Base-by-base conservation (phyloP, 371 early-diverging fungal genomes). In the Syncephalis fuscata region DNA sequence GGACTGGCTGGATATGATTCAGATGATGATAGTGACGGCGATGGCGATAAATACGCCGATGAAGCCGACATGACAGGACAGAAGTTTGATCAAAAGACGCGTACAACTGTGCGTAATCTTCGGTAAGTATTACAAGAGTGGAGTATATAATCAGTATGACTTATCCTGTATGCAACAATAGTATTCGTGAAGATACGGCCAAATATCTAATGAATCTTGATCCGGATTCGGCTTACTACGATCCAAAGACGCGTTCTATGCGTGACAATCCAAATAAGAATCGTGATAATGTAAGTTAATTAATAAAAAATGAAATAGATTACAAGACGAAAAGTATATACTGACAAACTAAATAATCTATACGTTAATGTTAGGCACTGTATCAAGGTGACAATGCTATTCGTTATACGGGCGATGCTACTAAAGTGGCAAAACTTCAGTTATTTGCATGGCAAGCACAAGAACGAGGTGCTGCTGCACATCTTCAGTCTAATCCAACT, bases 231-330 rank as follows among this genome's bases (percentile, higher is more conserved):
- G 97, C 94, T 0, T 82, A 90, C 68, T 98, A 98, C 60, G 95
- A 98, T 66, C 98, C 98, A 25, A 98, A 98, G 63, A 89, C 97
- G 7, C 79, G 97, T 39, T 90, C 95, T 2, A 96, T 96, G 98
- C 82, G 93, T 58, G 96, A 92, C 43, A 92, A 93, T 64, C 95
- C 95, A 16, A 62, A 77, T 44, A 69, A 71, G 46, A 82, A 78
- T 21, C 66, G 78, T 16, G 68, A 66, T 24, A 70, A 70, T 41
- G 62, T 63, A 45, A 46, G 49, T 20, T 4, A 45, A 19, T 14
- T 8, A 20, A 38, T 17, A 48, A n/a, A n/a, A n/a, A n/a, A n/a
- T n/a, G 39, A 39, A 39, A 17, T 39, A 17, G 39, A 15, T 39
- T 39, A n/a, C 15, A n/a, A n/a, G n/a, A 39, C 15, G 39, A 15